Evolutionary conservation across 139 green algal species (phyloP), one percentile per base, ranked within the genome.

Genomic region (Coelastrella sp.): DNA sequence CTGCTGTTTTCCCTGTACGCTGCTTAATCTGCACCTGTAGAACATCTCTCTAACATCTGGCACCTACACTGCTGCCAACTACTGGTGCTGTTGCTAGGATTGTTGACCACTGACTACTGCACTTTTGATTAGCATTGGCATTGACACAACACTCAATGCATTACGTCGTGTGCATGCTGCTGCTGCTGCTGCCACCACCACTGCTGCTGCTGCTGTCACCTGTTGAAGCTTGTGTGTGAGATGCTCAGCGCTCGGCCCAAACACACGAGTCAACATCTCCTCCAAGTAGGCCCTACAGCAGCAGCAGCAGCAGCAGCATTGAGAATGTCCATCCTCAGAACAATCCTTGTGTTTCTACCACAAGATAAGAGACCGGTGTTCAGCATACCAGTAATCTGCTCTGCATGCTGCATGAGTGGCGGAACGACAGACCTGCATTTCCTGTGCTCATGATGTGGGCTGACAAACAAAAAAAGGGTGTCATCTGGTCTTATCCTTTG

Each of bases 261-360:
- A 99, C 47, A 99, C 97, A 7, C 92, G 92, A 60, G 96, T 92
- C 20, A 99, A 91, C 98, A 99, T 99, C 10, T 92, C 94, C 71
- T 97, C 95, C 47, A 99, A 94, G 92, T 99, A 99, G 14, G 89
- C 94, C 89, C 95, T 97, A 90, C 58, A 86, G 3, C 57, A 80
- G 82, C 47, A 83, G 58, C n/a, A 80, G 32, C 81, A 92, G 14
- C 64, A 47, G 73, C 82, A 79, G 61, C 20, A 32, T 7, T 17
- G 83, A 22, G 11, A 78, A 32, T 2, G 10, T 5, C 19, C 23
- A 76, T 32, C 10, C 20, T 16, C 20, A 66, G 17, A 77, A 7
- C n/a, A 77, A 22, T 23, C 32, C 32, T 47, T 47, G 1, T 47
- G 32, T 47, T 47, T 47, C 32, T 47, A 47, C 32, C 32, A 47